phyloP scores from a whole-genome alignment of 352 stramenopile species.

The Phytophthora crassamura region DNA sequence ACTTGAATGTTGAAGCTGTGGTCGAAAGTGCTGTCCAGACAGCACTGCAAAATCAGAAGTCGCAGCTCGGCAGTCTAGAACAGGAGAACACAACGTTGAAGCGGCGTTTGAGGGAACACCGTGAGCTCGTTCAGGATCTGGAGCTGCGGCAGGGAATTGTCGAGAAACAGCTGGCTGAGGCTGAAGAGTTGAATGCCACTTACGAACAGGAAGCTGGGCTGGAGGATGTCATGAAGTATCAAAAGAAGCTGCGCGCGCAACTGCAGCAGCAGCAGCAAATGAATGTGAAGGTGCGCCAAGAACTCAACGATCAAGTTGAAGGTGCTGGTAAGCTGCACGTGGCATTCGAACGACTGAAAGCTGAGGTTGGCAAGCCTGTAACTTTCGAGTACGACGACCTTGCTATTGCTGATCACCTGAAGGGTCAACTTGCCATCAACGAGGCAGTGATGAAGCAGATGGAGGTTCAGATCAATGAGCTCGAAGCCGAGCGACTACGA shows the following conservation, averaged over 20 bases:
- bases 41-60: conserved; percentile 43
- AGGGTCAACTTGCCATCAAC: conserved; percentile 65
- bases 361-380: conserved; percentile 48
- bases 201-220: conserved; percentile 73
- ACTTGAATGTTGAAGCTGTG: conserved; percentile 51
- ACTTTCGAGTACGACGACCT: conserved; percentile 74
- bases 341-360: conserved; percentile 69
- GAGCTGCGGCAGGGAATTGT: conserved; percentile 63
- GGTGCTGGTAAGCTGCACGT: conserved; percentile 58
- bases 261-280: conserved; percentile 63
- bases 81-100: conserved; percentile 52
- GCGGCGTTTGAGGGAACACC: conserved; percentile 59
- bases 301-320: conserved; percentile 71
- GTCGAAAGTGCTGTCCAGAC: conserved; percentile 43
- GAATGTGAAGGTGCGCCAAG: conserved; percentile 64
- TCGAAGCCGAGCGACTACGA: conserved; percentile 66
- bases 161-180: conserved; percentile 64
- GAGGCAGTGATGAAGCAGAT: conserved; percentile 64
- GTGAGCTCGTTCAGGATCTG: conserved; percentile 52
- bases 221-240: conserved; percentile 76
- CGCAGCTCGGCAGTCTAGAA: conserved; percentile 31
- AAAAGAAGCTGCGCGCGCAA: conserved; percentile 76
- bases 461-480: conserved; percentile 67
- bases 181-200: conserved; percentile 67
- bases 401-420: conserved; percentile 52